Evolutionary conservation across 352 stramenopile species (phyloP).

Genomic region (Plasmopara viticola): DNA sequence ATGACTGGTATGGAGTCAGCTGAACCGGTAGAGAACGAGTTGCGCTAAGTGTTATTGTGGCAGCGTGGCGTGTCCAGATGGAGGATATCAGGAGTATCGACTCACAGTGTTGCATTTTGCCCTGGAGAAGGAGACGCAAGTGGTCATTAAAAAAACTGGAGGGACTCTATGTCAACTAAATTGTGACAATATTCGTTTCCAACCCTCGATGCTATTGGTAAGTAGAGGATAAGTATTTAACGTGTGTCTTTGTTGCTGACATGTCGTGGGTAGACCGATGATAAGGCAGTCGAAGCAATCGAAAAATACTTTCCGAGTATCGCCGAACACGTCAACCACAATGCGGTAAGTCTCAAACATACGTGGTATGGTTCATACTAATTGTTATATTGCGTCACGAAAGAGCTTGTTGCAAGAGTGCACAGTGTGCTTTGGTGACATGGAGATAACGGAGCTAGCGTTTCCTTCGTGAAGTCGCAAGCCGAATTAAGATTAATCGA

Average conservation of each 20-base stretch:
- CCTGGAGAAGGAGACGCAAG: constrained; percentile 25
- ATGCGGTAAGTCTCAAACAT: constrained; percentile 18
- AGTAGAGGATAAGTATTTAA: constrained; percentile 5
- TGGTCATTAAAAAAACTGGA: constrained; percentile 53
- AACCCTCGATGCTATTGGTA: constrained; percentile 31
- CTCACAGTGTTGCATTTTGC: constrained; percentile 58
- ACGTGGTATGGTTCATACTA: background rate
- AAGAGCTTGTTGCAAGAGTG: constrained; percentile 36
- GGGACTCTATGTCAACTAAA: constrained; percentile 51
- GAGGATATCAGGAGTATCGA: constrained; percentile 57
- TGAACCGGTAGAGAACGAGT: background rate
- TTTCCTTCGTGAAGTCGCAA: constrained; percentile 9
- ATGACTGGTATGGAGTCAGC: constrained; percentile 37
- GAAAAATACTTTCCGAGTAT: constrained; percentile 60
- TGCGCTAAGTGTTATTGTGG: constrained; percentile 1
- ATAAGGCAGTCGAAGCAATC: constrained; percentile 47
- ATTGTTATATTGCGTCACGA: constrained; percentile 1
- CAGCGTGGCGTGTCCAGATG: constrained; percentile 54
- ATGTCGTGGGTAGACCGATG: constrained; percentile 34
- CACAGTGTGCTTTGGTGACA: constrained; percentile 41
- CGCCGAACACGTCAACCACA: constrained; percentile 33
- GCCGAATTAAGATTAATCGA: no score
- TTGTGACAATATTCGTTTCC: constrained; percentile 39
- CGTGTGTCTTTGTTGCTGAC: constrained; percentile 5
- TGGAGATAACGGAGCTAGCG: constrained; percentile 26